Evolutionary conservation across 305 asterid species (phyloP).

Genomic region (Coffea humblotiana): DNA sequence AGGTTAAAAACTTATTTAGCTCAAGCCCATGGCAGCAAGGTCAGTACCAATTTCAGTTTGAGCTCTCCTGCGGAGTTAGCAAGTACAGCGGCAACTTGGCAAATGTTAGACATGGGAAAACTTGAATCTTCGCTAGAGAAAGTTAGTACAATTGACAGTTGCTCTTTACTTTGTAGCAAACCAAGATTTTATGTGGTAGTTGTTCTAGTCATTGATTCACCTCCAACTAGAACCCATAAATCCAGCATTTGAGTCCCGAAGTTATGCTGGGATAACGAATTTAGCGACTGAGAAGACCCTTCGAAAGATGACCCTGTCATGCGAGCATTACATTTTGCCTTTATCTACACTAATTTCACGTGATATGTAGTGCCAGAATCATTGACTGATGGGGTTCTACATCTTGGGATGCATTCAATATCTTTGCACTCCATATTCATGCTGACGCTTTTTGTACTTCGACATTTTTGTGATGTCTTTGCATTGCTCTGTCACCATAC

Average conservation of each 20-base stretch:
- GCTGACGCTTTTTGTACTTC: neutral
- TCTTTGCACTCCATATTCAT: neutral
- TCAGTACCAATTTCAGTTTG: slow-evolving; percentile 25
- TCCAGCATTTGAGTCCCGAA: slow-evolving; percentile 5
- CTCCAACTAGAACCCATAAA: slow-evolving; percentile 4
- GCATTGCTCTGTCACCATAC: neutral
- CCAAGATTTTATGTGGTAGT: neutral
- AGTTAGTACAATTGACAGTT: neutral
- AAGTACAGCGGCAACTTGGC: slow-evolving; percentile 42
- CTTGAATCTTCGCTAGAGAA: slow-evolving; percentile 48
- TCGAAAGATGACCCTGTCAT: neutral
- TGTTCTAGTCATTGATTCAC: neutral
- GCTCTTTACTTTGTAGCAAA: neutral
- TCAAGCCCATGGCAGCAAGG: slow-evolving; percentile 26
- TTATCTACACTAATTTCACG: neutral
- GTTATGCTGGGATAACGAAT: slow-evolving; percentile 8
- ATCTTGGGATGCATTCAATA: neutral
- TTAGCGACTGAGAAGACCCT: neutral
- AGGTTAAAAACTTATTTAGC: slow-evolving; percentile 41
- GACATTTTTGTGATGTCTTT: neutral
- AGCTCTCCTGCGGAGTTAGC: slow-evolving; percentile 28
- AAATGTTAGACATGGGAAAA: slow-evolving; percentile 46
- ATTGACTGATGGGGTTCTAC: neutral
- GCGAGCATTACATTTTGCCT: neutral
- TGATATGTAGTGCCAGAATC: neutral